Conservation (phyloP, 73 alveolate genomes). For the Halteria grandinella region DNA sequence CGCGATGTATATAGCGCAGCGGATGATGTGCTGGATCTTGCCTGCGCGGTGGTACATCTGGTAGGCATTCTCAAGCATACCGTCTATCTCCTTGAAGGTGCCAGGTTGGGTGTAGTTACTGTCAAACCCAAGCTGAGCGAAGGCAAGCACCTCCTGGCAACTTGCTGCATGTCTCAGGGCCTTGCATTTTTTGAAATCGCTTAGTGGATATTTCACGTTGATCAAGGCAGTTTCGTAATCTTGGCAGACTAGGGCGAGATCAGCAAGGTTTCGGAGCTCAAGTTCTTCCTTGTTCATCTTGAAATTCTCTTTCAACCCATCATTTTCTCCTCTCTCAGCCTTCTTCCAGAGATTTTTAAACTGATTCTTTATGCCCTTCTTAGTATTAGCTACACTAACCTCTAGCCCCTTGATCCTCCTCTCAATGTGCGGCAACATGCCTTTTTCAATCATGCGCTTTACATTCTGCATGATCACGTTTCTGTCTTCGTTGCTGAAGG, state of each 20-base stretch:
- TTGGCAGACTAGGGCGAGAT: constrained; percentile 46
- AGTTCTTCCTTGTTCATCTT: constrained; percentile 56
- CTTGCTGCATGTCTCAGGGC: constrained; percentile 63
- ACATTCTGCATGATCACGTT: neutral
- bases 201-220: constrained; percentile 38
- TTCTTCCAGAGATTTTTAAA: constrained; percentile 46
- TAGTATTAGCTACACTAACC: constrained; percentile 20
- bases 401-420: constrained; percentile 41
- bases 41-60: constrained; percentile 37
- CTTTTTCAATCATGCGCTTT: constrained; percentile 17
- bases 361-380: constrained; percentile 53
- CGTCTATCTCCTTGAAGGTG: constrained; percentile 22
- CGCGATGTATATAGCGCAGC: constrained; percentile 37
- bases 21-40: constrained; percentile 5
- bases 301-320: constrained; percentile 59
- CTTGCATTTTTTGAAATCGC: constrained; percentile 58
- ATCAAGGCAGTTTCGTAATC: constrained; percentile 49
- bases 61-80: constrained; percentile 28
- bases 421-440: constrained; percentile 24
- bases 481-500: constrained; percentile 24
- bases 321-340: constrained; percentile 62
- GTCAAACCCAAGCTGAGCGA: constrained; percentile 20
- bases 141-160: constrained; percentile 48
- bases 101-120: neutral
- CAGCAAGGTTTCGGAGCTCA: constrained; percentile 32